A percentile compares a stretch with the other conserved stretches of the same genome.
Evolutionary conservation across 495 filamentous ascomycete genomes (phyloP).

Genomic region (Sporormia fimetaria): DNA sequence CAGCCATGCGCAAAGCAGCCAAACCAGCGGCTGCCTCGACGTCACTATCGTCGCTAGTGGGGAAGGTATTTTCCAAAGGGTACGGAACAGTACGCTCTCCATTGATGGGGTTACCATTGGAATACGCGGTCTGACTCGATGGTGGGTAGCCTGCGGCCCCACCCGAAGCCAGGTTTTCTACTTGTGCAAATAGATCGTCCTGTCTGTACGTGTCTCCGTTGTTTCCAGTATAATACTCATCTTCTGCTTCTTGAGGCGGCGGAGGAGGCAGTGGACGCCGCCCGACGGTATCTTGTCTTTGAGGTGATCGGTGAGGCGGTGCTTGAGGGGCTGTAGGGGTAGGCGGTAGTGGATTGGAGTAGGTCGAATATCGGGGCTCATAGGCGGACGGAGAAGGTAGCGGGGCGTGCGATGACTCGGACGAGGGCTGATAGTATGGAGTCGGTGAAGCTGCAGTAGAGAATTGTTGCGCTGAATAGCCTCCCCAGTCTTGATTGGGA

Average conservation of each 20-base stretch:
- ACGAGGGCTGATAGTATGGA: conserved; percentile 28
- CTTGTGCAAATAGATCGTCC: conserved; percentile 32
- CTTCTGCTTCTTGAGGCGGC: conserved; percentile 40
- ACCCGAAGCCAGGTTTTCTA: conserved; percentile 27
- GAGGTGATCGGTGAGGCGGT: conserved; percentile 24
- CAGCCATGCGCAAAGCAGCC: conserved; percentile 71
- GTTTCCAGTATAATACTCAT: conserved; percentile 28
- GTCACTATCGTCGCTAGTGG: conserved; percentile 67
- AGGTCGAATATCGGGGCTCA: conserved; percentile 23
- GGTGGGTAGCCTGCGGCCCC: conserved; percentile 10
- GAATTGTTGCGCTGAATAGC: conserved; percentile 39
- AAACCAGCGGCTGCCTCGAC: conserved; percentile 81
- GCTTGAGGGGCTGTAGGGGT: conserved; percentile 35
- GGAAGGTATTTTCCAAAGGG: conserved; percentile 30
- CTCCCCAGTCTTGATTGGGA: conserved; percentile 20
- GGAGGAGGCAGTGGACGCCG: conserved; percentile 51
- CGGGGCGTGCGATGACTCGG: conserved; percentile 21
- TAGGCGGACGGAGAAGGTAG: conserved; percentile 22
- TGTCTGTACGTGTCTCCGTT: conserved; percentile 25
- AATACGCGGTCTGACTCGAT: conserved; percentile 18
- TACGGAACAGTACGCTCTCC: conserved; percentile 32
- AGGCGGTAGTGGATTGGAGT: conserved; percentile 33
- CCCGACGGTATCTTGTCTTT: conserved; percentile 42
- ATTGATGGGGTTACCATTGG: conserved; percentile 38
- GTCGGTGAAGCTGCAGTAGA: conserved; percentile 40